These are phyloP conservation scores for Stachybotrys elegans DNA, from an alignment of 2,329 filamentous ascomycete genomes.

Conservation along the genomic window DNA sequence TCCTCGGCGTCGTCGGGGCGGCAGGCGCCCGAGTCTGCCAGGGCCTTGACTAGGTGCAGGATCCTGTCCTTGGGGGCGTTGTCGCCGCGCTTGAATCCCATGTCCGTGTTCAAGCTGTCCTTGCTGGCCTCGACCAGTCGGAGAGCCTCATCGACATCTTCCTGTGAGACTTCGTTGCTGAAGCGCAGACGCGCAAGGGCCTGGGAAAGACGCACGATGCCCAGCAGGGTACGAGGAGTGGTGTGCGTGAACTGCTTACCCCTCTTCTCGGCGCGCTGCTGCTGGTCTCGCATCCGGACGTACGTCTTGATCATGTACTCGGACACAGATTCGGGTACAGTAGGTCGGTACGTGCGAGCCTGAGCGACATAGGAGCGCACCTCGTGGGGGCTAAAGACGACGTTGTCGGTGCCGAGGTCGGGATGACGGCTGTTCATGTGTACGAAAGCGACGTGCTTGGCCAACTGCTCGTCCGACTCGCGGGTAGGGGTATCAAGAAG, in stretches of 20 bases:
- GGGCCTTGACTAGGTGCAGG: conserved; percentile 86
- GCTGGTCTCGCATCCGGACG: conserved; percentile 86
- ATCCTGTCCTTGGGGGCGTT: conserved; percentile 84
- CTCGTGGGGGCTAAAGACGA: conserved; percentile 89
- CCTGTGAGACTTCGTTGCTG: conserved; percentile 74
- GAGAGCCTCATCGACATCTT: conserved; percentile 93
- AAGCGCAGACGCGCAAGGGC: conserved; percentile 90
- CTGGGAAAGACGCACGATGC: conserved; percentile 87
- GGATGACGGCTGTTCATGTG: conserved; percentile 97
- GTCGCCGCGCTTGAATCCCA: conserved; percentile 53
- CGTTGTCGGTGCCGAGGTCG: conserved; percentile 52
- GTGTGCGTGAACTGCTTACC: conserved; percentile 94
- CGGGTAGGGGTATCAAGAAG: conserved; percentile 91
- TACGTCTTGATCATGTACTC: conserved; percentile 98
- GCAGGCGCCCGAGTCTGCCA: conserved; percentile 83
- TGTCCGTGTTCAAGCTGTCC: conserved; percentile 76
- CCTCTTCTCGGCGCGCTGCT: conserved; percentile 84
- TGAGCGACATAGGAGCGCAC: conserved; percentile 95
- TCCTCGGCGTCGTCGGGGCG: conserved; percentile 63
- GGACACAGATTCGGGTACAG: conserved; percentile 76
- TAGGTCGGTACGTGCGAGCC: conserved; percentile 82
- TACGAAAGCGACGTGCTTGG: conserved; percentile 91
- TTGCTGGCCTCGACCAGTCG: conserved; percentile 91
- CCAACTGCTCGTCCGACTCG: conserved; percentile 87
- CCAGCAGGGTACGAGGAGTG: conserved; percentile 87